Base-by-base conservation (phyloP, 345 rosid genomes). In the Salix dunnii region DNA sequence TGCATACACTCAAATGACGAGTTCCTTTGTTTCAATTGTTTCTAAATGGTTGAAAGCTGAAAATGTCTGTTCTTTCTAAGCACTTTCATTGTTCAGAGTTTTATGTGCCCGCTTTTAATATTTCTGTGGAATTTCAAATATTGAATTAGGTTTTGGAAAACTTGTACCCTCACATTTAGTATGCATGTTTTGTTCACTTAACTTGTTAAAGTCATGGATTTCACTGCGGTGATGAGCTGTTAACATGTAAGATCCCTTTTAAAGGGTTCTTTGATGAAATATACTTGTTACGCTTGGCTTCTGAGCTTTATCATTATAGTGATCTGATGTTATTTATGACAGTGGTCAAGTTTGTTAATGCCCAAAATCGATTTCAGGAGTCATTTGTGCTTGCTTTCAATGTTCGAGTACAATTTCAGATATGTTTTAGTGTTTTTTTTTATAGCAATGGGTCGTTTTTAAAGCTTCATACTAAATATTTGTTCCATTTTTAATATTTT, bases 161-260 rank as follows among this genome's bases (percentile, higher is more conserved):
- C 0, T 51, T 51, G 20, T 7, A 51, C 20, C 1, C 6, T 18
- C 1, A 5, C 6, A 0, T 49, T 42, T 49, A 6, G 5, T 0
- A 7, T 53, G 8, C 25, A 7, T 53, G 3, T 21, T 51, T 55
- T 8, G 3, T 18, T 65, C 25, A 40, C 2, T 2, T 1, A n/a
- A 36, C 28, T 31, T 27, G 55, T 43, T 38, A 5, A 16, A 2
- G 10, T 38, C 46, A 40, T 61, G n/a, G 31, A 31, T 61, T 21
- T 17, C 46, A 5, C 13, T 62, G 87, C 87, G 0, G 75, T 89
- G 92, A 88, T 89, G 92, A 87, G 77, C 80, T 78, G 12, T 68
- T 88, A 85, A 86, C 88, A 83, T 83, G 81, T 85, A 79, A 86
- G 87, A 53, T 67, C 70, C 74, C 76, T 66, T 9, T 25, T 60